phyloP scores from a whole-genome alignment of 768 basidiomycete genomes.

The Cystobasidiopsis lactophilus region DNA sequence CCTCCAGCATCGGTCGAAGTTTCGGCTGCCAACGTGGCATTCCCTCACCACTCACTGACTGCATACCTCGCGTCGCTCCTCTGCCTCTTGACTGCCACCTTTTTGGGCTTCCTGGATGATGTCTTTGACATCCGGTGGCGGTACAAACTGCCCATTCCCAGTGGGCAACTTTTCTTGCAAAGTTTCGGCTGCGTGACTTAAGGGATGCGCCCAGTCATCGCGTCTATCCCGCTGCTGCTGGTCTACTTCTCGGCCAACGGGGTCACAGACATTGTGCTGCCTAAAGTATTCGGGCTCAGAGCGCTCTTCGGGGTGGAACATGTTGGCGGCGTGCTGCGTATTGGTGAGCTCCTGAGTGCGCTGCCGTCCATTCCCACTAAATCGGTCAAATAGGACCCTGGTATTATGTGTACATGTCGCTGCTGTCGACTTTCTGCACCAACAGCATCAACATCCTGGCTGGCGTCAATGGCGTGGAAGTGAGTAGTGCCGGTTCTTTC shows the following conservation, averaged over 20 bases:
- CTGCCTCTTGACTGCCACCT: constrained; percentile 74
- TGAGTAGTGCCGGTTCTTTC: neutral
- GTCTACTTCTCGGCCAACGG: constrained; percentile 92
- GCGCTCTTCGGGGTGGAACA: constrained; percentile 33
- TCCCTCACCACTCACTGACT: constrained; percentile 43
- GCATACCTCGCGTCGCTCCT: constrained; percentile 81
- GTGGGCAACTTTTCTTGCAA: constrained; percentile 14
- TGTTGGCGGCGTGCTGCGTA: constrained; percentile 41
- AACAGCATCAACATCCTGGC: constrained; percentile 98
- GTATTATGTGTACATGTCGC: constrained; percentile 89
- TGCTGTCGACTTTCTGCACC: constrained; percentile 86
- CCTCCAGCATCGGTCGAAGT: neutral
- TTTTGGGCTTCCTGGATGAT: constrained; percentile 90
- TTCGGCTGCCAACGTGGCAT: constrained; percentile 15
- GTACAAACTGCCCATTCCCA: constrained; percentile 88
- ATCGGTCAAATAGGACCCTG: constrained; percentile 44
- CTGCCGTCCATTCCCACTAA: neutral
- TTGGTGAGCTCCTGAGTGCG: constrained; percentile 36
- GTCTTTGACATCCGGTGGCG: constrained; percentile 97
- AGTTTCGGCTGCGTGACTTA: neutral
- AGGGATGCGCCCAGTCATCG: constrained; percentile 37
- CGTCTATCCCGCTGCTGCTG: constrained; percentile 78
- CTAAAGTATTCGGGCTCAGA: constrained; percentile 44
- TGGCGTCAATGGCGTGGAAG: constrained; percentile 86
- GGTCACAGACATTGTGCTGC: constrained; percentile 80